Evolutionary conservation across 1,284 basidiomycete species (phyloP).

Genomic region (Microbotryum silenes-acaulis): DNA sequence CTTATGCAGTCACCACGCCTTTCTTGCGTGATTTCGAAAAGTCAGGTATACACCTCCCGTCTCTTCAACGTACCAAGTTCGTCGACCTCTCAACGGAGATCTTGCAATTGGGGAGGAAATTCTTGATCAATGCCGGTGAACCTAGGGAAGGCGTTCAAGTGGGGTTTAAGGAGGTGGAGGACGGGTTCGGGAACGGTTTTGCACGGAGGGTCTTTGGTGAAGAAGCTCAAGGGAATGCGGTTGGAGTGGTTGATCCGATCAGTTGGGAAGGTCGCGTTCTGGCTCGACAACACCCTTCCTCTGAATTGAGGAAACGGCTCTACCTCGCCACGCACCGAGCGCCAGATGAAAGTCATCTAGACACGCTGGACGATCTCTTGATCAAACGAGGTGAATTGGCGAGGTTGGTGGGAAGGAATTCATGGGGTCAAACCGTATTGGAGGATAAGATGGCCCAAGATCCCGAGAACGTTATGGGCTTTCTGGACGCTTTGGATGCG

Average conservation of each 20-base stretch:
- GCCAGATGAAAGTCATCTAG: slow-evolving; percentile 55
- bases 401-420: slow-evolving; percentile 66
- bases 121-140: slow-evolving; percentile 50
- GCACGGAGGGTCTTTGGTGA: slow-evolving; percentile 12
- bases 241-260: slow-evolving; percentile 15
- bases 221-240: neutral
- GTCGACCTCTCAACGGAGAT: slow-evolving; percentile 88
- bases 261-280: slow-evolving; percentile 29
- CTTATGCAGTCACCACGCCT: slow-evolving; percentile 60
- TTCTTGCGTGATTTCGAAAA: slow-evolving; percentile 97
- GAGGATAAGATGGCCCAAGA: slow-evolving; percentile 91
- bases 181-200: slow-evolving; percentile 14
- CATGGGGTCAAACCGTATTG: slow-evolving; percentile 73
- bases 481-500: slow-evolving; percentile 67
- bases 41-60: slow-evolving; percentile 85
- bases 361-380: slow-evolving; percentile 67
- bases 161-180: slow-evolving; percentile 31
- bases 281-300: slow-evolving; percentile 26
- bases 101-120: slow-evolving; percentile 76
- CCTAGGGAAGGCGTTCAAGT: slow-evolving; percentile 51
- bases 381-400: slow-evolving; percentile 69
- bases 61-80: slow-evolving; percentile 66
- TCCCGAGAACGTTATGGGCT: slow-evolving; percentile 75
- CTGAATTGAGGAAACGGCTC: slow-evolving; percentile 13
- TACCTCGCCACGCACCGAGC: slow-evolving; percentile 23